phyloP scores from a whole-genome alignment of 1,139 yeast species.

The Yamadazyma friedrichii region DNA sequence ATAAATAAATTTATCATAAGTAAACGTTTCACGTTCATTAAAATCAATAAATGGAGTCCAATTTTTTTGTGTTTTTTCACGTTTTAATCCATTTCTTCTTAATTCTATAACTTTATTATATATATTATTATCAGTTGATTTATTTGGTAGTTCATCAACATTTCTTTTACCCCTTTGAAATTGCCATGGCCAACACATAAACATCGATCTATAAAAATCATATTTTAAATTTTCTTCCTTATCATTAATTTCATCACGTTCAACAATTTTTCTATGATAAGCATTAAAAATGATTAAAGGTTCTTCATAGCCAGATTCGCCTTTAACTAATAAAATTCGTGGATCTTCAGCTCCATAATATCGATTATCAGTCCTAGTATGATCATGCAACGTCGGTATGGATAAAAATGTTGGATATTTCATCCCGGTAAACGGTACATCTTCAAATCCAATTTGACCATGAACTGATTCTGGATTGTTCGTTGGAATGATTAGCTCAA shows the following conservation, averaged over 20 bases:
- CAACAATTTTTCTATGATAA: slow-evolving; percentile 24
- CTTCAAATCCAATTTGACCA: slow-evolving; percentile 12
- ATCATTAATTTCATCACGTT: slow-evolving; percentile 16
- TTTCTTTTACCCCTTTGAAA: slow-evolving; percentile 33
- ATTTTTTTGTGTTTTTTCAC: slow-evolving; percentile 24
- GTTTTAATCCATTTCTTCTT: slow-evolving; percentile 13
- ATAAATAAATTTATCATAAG: slow-evolving; percentile 21
- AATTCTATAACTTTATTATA: slow-evolving; percentile 31
- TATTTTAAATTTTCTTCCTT: slow-evolving; percentile 17
- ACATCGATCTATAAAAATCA: slow-evolving; percentile 29
- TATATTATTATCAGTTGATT: slow-evolving; percentile 15
- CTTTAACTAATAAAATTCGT: slow-evolving; percentile 31
- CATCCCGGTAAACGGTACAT: slow-evolving; percentile 18
- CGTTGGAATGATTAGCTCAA: slow-evolving; percentile 24
- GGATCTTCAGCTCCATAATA: slow-evolving; percentile 48
- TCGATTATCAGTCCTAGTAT: slow-evolving; percentile 17
- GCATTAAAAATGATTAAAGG: slow-evolving; percentile 37
- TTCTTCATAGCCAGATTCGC: slow-evolving; percentile 32
- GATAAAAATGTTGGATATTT: slow-evolving; percentile 33
- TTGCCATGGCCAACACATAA: slow-evolving; percentile 35
- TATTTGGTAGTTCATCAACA: slow-evolving; percentile 21
- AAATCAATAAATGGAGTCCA: slow-evolving; percentile 32
- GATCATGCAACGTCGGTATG: slow-evolving; percentile 33
- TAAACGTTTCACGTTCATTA: slow-evolving; percentile 35
- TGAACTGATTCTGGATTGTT: slow-evolving; percentile 18